Base-by-base conservation (phyloP, 306 rosid genomes). In the Trichosanthes cucumerina region DNA sequence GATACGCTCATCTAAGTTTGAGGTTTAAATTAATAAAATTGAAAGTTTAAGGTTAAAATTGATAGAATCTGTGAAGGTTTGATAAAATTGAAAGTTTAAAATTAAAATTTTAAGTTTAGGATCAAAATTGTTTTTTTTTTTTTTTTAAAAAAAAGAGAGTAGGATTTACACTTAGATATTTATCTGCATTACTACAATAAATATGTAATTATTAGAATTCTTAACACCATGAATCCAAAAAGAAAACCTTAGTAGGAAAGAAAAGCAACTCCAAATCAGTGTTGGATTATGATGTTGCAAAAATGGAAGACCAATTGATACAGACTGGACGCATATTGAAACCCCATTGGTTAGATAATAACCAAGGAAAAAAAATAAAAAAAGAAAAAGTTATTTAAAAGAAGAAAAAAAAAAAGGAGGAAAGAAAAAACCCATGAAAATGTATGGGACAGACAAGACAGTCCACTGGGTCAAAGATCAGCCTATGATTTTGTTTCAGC, bases 251-350 rank as follows among this genome's bases (percentile, higher is more conserved):
- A n/a, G n/a, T n/a, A n/a, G n/a, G 56, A 71, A 71, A 46, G 49
- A 74, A 79, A 66, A 84, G 83, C 75, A 83, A 87, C 83, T 82
- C 66, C 81, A 86, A 4, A 92, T 84, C 78, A 83, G 39, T 82
- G 76, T 79, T 26, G 50, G 92, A 90, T 94, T 81, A 79, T 52
- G 81, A 76, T 92, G 95, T 89, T 88, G 70, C 93, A 84, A 21
- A 83, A 85, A 83, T 81, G 36, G 36, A 66, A 84, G 84, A 85
- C 80, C 88, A 81, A 58, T 81, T 81, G 73, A 63, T 80, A 74
- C 71, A 36, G 88, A 85, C 79, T 83, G 4, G 83, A 89, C 89
- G 66, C 81, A 75, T 70, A 78, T 31, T 49, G 28, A 53, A 90
- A 80, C 71, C 86, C 83, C 82, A 86, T 88, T 89, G 90, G 93